Conservation (phyloP, 2,329 filamentous ascomycete genomes). For the Hortaea werneckii region DNA sequence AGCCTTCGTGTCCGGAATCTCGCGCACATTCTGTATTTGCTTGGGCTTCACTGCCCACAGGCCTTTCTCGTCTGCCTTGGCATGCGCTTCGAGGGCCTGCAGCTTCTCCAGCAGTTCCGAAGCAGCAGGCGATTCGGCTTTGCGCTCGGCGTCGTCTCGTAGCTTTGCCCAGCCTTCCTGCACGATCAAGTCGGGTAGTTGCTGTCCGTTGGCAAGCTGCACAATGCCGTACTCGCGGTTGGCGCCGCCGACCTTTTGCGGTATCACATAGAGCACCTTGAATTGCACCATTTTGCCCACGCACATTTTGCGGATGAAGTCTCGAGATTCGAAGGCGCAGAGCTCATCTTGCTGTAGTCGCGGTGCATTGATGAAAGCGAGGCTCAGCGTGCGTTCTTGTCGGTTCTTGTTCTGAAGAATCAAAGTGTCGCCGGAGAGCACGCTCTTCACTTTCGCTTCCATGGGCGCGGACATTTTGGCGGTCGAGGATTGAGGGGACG, state of each 20-base stretch:
- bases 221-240: conserved; percentile 83
- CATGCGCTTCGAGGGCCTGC: conserved; percentile 64
- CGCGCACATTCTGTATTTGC: conserved; percentile 67
- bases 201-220: conserved; percentile 62
- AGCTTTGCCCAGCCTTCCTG: conserved; percentile 88
- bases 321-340: conserved; percentile 87
- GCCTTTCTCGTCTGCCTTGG: conserved; percentile 69
- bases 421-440: conserved; percentile 87
- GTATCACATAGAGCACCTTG: conserved; percentile 76
- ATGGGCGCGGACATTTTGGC: conserved; percentile 8
- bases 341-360: conserved; percentile 47
- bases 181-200: conserved; percentile 72
- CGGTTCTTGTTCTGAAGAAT: conserved; percentile 73
- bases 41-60: conserved; percentile 61
- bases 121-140: conserved; percentile 74
- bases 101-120: conserved; percentile 64
- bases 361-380: conserved; percentile 87
- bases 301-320: conserved; percentile 73
- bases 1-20: conserved; percentile 62
- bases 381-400: conserved; percentile 74
- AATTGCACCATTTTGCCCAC: conserved; percentile 85
- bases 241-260: conserved; percentile 45
- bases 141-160: conserved; percentile 84
- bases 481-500: not conserved
- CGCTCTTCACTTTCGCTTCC: conserved; percentile 75